Evolutionary conservation across 805 yeast genomes (phyloP).

Genomic region (Teunomyces funiuensis): DNA sequence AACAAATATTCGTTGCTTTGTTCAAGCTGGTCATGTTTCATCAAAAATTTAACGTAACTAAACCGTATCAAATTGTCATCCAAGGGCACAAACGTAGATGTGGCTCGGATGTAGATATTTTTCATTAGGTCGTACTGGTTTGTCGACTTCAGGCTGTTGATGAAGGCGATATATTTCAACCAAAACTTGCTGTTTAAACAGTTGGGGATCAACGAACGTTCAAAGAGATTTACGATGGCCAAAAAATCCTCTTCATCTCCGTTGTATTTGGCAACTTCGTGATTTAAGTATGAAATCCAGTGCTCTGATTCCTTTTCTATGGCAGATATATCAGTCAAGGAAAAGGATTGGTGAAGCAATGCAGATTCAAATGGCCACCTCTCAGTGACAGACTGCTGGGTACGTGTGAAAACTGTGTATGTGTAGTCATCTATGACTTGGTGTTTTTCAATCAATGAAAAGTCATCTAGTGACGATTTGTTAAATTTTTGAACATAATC

Average conservation of each 20-base stretch:
- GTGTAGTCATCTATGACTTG: conserved; percentile 46
- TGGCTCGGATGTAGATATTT: conserved; percentile 52
- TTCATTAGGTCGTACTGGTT: conserved; percentile 31
- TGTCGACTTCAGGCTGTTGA: conserved; percentile 28
- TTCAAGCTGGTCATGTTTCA: conserved; percentile 17
- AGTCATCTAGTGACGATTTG: conserved; percentile 20
- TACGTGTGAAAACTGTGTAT: conserved; percentile 40
- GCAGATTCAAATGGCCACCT: conserved; percentile 75
- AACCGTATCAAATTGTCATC: conserved; percentile 23
- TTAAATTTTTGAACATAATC: conserved; percentile 23
- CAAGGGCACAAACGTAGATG: conserved; percentile 38
- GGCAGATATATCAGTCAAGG: conserved; percentile 22
- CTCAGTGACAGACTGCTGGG: conserved; percentile 52
- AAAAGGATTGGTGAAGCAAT: conserved; percentile 58
- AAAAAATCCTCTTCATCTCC: conserved; percentile 12
- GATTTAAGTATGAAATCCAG: conserved; percentile 67
- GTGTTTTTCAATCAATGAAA: conserved; percentile 39
- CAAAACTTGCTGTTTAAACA: conserved; percentile 63
- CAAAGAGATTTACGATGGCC: conserved; percentile 54
- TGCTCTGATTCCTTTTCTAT: conserved; percentile 43
- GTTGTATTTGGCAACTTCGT: conserved; percentile 36
- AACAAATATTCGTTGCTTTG: conserved; percentile 27
- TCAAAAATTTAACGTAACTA: conserved; percentile 25
- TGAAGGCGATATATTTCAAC: conserved; percentile 63
- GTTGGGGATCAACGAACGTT: conserved; percentile 70